phyloP scores from a whole-genome alignment of 2,329 filamentous ascomycete genomes.

The Delphinella strobiligena region DNA sequence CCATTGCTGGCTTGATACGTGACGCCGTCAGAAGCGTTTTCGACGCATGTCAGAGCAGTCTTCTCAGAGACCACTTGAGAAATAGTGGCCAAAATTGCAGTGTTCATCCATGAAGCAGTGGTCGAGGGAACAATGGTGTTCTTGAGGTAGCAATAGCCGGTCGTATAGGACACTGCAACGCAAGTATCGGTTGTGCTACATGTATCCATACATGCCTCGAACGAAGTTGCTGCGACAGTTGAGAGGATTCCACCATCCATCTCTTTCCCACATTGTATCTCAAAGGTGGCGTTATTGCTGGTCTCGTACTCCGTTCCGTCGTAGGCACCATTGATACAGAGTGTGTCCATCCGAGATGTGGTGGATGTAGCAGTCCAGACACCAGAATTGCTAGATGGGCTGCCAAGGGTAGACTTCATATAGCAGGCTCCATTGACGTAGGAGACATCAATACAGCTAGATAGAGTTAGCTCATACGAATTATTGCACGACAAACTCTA shows the following conservation, averaged over 20 bases:
- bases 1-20: background rate
- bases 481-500: too few relatives aligned
- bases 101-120: constrained; percentile 6
- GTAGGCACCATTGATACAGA: background rate
- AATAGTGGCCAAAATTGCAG: constrained; percentile 4
- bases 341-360: background rate
- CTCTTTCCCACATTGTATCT: background rate
- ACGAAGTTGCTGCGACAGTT: constrained; percentile 7
- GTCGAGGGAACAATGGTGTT: constrained; percentile 7
- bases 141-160: constrained; percentile 16
- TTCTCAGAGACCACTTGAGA: background rate
- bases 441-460: constrained; percentile 10
- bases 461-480: too few relatives aligned
- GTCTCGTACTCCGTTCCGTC: background rate
- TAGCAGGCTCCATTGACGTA: constrained; percentile 9
- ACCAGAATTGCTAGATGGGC: background rate
- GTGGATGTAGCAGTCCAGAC: background rate
- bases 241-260: constrained; percentile 5
- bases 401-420: constrained; percentile 9
- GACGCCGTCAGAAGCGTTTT: background rate
- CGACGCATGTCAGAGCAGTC: background rate
- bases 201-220: constrained; percentile 15
- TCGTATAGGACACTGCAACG: constrained; percentile 13
- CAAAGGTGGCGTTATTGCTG: background rate
- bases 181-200: constrained; percentile 11